Conservation (phyloP, 2,329 filamentous ascomycete genomes). For the Corniculantispora saksenae region DNA sequence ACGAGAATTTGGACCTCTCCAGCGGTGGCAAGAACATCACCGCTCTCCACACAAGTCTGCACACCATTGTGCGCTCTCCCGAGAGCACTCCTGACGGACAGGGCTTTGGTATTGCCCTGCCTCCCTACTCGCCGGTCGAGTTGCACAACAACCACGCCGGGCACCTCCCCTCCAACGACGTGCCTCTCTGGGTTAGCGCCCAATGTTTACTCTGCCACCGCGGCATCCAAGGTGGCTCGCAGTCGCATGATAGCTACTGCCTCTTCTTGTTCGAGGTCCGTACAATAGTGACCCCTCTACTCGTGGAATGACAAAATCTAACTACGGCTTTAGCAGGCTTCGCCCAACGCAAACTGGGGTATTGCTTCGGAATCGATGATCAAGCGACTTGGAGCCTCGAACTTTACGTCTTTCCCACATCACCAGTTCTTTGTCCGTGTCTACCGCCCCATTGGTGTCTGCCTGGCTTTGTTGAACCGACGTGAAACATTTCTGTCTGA, state of each 20-base stretch:
- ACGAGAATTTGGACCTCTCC: slow-evolving; percentile 46
- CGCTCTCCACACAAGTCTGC: slow-evolving; percentile 46
- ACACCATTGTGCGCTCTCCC: slow-evolving; percentile 33
- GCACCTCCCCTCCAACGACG: slow-evolving; percentile 32
- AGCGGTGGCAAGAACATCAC: slow-evolving; percentile 41
- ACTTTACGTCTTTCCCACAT: slow-evolving; percentile 53
- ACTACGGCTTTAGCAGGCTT: slow-evolving; percentile 43
- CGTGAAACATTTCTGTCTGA: slow-evolving; percentile 52
- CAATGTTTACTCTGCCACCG: slow-evolving; percentile 48
- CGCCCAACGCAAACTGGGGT: slow-evolving; percentile 41
- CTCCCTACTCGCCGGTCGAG: slow-evolving; percentile 41
- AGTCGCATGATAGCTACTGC: slow-evolving; percentile 44
- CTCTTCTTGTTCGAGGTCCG: slow-evolving; percentile 57
- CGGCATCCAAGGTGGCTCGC: slow-evolving; percentile 30
- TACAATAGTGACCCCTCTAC: background rate
- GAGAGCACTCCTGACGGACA: slow-evolving; percentile 25
- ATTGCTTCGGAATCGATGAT: slow-evolving; percentile 38
- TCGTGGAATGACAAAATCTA: background rate
- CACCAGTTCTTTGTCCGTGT: slow-evolving; percentile 60
- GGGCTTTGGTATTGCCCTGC: slow-evolving; percentile 40
- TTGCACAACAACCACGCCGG: slow-evolving; percentile 32
- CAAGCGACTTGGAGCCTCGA: slow-evolving; percentile 44
- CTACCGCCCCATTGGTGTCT: slow-evolving; percentile 54
- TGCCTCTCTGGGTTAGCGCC: slow-evolving; percentile 40
- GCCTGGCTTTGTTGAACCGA: slow-evolving; percentile 50